phyloP scores from a whole-genome alignment of 2,329 filamentous ascomycete species.

The Lachnellula hyalina region DNA sequence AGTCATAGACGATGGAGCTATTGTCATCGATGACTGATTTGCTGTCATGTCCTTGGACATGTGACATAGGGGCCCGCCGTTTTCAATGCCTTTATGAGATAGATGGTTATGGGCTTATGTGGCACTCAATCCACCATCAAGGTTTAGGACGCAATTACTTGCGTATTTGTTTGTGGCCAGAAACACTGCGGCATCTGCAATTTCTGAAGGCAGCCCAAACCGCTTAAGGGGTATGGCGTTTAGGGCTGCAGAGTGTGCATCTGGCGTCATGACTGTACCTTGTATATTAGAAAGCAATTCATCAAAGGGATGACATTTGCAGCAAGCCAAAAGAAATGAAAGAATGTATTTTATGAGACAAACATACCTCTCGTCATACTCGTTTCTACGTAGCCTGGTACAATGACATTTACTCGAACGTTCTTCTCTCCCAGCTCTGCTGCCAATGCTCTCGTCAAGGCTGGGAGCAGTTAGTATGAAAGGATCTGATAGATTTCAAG shows the following conservation, averaged over 20 bases:
- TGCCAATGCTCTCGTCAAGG: constrained; percentile 62
- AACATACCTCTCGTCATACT: constrained; percentile 67
- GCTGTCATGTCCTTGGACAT: not conserved
- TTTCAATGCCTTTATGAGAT: not conserved
- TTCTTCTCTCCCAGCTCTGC: constrained; percentile 54
- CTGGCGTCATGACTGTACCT: constrained; percentile 38
- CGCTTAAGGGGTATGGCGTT: constrained; percentile 58
- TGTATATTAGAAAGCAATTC: constrained; percentile 31
- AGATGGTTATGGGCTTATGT: constrained; percentile 34
- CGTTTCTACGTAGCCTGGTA: constrained; percentile 79
- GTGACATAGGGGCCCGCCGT: not conserved
- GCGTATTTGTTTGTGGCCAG: constrained; percentile 74
- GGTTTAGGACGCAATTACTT: constrained; percentile 79
- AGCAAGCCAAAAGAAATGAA: not conserved
- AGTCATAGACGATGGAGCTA: constrained; percentile 45
- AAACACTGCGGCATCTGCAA: constrained; percentile 78
- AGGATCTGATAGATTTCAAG: not conserved
- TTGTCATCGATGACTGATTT: constrained; percentile 59
- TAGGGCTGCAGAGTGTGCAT: constrained; percentile 31
- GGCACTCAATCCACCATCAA: constrained; percentile 80
- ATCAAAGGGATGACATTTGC: constrained; percentile 20
- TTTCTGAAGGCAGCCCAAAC: constrained; percentile 63
- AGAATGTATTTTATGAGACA: not conserved
- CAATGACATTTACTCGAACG: constrained; percentile 72
- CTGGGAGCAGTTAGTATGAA: constrained; percentile 34